Evolutionary conservation across 1,139 yeast species (phyloP), one percentile per base, ranked within the genome.

Genomic region (Taphrina populina): DNA sequence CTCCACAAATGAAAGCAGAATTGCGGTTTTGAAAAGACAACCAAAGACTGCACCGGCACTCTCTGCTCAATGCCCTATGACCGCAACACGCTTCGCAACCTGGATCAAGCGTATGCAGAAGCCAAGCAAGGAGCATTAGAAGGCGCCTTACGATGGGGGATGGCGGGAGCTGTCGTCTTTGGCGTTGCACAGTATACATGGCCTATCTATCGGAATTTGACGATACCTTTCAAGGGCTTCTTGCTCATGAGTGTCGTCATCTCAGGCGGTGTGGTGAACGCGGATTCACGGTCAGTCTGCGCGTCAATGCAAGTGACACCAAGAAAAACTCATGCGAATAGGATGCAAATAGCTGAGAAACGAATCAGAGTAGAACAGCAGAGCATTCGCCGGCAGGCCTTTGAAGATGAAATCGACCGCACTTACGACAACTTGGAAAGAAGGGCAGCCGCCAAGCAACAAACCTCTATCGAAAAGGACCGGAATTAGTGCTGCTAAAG

Each of bases 251-350:
- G 43, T 23, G 30, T 39, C 23, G 33, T 49, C 44, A 49, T 49
- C 21, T 32, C 54, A n/a, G 54, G 54, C 6, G 54, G 54, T 23
- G 34, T 49, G 32, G 54, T 49, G 33, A 49, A 49, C 17, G 54
- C 46, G 20, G 54, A 49, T 30, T 17, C 54, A 5, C 32, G 47
- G 47, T 37, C 8, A 11, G 43, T 37, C 11, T 3, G 21, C 10
- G 5, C 6, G n/a, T n/a, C n/a, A n/a, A n/a, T n/a, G 5, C 17
- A 35, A 10, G 21, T 6, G n/a, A 5, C 11, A 35, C 7, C 15
- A 37, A 2, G 15, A 11, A 1, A 8, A 21, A 19, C 7, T 10
- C 6, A n/a, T 17, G 17, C 4, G 19, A 23, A 17, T 7, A 43
- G 54, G 30, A 49, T 49, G 54, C 54, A 49, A 33, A 20, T 15